phyloP scores from a whole-genome alignment of 2,329 filamentous ascomycete species.

The Arthrobotrys conoides region DNA sequence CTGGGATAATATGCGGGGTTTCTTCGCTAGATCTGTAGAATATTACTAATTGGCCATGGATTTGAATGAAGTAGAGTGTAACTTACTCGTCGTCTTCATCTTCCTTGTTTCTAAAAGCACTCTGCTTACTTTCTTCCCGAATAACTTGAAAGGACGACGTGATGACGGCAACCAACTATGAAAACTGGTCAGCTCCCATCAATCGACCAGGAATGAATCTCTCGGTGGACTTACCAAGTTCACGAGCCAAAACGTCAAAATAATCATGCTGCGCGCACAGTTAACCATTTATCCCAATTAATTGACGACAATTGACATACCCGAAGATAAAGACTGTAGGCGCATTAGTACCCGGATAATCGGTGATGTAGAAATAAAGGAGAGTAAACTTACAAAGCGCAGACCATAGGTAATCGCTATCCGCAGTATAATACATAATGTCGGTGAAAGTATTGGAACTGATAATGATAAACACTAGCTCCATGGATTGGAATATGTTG shows the following conservation, averaged over 20 bases:
- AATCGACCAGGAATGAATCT: background rate
- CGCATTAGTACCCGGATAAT: conserved; percentile 17
- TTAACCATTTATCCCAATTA: background rate
- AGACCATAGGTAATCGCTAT: conserved; percentile 89
- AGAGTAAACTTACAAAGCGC: conserved; percentile 74
- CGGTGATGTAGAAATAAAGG: background rate
- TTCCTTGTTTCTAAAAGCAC: conserved; percentile 87
- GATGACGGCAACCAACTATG: conserved; percentile 85
- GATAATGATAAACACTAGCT: conserved; percentile 98
- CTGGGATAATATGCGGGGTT: conserved; percentile 11
- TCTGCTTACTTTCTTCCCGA: conserved; percentile 85
- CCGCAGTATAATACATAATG: conserved; percentile 91
- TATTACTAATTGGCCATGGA: background rate
- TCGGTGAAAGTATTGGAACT: conserved; percentile 97
- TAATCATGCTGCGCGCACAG: conserved; percentile 74
- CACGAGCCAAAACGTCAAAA: conserved; percentile 95
- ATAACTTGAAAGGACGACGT: conserved; percentile 99
- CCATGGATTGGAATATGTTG: conserved; percentile 90
- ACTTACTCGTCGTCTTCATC: conserved; percentile 68
- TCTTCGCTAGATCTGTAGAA: conserved; percentile 28
- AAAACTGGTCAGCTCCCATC: conserved; percentile 4
- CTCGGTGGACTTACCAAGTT: conserved; percentile 75
- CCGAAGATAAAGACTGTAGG: conserved; percentile 72
- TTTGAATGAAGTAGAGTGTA: background rate
- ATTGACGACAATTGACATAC: conserved; percentile 20